Percentiles rank a stretch among this genome's conserved stretches.
Conservation (phyloP, 1,139 yeast species). For the Scheffersomyces segobiensis region DNA sequence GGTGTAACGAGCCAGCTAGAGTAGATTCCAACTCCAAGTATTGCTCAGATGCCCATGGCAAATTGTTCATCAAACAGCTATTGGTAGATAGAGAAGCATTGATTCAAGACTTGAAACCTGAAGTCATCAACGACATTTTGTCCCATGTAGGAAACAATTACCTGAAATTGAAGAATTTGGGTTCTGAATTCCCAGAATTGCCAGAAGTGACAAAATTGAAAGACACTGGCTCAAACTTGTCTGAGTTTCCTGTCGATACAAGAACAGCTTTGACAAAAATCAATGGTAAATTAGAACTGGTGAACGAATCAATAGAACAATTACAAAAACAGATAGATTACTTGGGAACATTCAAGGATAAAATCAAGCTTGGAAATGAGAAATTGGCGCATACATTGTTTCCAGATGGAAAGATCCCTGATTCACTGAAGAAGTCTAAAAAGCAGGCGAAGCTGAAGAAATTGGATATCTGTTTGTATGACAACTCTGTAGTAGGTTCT, state of each 20-base stretch:
- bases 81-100: slow-evolving; percentile 11
- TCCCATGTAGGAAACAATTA: slow-evolving; percentile 10
- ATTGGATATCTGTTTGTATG: slow-evolving; percentile 35
- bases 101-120: slow-evolving; percentile 15
- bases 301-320: slow-evolving; percentile 18
- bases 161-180: slow-evolving; percentile 23
- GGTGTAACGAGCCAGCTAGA: slow-evolving; percentile 61
- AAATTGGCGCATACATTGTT: slow-evolving; percentile 15
- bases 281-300: slow-evolving; percentile 22
- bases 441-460: slow-evolving; percentile 26
- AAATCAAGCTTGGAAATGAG: slow-evolving; percentile 40
- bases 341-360: slow-evolving; percentile 35
- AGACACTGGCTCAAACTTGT: slow-evolving; percentile 27
- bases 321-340: slow-evolving; percentile 19
- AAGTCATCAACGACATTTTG: slow-evolving; percentile 22
- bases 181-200: slow-evolving; percentile 42
- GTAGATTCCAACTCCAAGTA: slow-evolving; percentile 55
- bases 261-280: slow-evolving; percentile 19
- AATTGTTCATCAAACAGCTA: slow-evolving; percentile 43
- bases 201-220: slow-evolving; percentile 32
- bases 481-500: slow-evolving; percentile 10
- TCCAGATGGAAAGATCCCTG: slow-evolving; percentile 12
- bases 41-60: slow-evolving; percentile 75
- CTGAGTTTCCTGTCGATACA: slow-evolving; percentile 32
- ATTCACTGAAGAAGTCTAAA: slow-evolving; percentile 17